A percentile compares a stretch with the other conserved stretches of the same genome.
These are phyloP conservation scores for Pulveroboletus sp. DNA, from an alignment of 768 basidiomycete species.

Conservation along the genomic window DNA sequence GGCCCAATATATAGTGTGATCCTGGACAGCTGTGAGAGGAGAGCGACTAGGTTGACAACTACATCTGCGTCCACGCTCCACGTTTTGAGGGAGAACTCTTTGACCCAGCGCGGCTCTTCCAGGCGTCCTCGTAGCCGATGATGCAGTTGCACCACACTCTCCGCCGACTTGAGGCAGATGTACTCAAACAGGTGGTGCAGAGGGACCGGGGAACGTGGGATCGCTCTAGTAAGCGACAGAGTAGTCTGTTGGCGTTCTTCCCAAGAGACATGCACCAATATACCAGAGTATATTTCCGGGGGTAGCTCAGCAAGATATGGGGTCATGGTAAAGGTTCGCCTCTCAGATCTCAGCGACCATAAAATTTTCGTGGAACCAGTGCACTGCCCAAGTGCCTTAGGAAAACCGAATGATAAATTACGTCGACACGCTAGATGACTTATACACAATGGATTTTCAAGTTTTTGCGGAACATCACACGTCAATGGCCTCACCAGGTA, in stretches of 20 bases:
- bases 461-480: too few species aligned
- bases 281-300: slow-evolving; percentile 60
- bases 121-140: slow-evolving; percentile 44
- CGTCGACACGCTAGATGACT: too few species aligned
- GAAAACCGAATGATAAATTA: too few species aligned
- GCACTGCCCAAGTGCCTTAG: too few species aligned
- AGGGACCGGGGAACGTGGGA: slow-evolving; percentile 62
- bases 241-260: slow-evolving; percentile 49
- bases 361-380: too few species aligned
- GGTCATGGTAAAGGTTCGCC: slow-evolving; percentile 10
- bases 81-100: slow-evolving; percentile 49
- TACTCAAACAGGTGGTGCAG: slow-evolving; percentile 54
- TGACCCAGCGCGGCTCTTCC: slow-evolving; percentile 40
- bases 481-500: too few species aligned
- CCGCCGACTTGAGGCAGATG: slow-evolving; percentile 47
- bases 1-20: slow-evolving; percentile 73
- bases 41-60: slow-evolving; percentile 61
- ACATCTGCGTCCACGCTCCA: slow-evolving; percentile 79
- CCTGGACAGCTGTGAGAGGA: slow-evolving; percentile 49
- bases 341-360: too few species aligned
- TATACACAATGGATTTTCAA: too few species aligned
- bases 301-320: slow-evolving; percentile 44
- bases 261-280: slow-evolving; percentile 51
- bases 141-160: slow-evolving; percentile 59
- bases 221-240: slow-evolving; percentile 57